Percentiles rank a stretch among this genome's conserved stretches.
phyloP scores from a whole-genome alignment of 2,329 filamentous ascomycete species.

The Pseudogymnoascus sp. region DNA sequence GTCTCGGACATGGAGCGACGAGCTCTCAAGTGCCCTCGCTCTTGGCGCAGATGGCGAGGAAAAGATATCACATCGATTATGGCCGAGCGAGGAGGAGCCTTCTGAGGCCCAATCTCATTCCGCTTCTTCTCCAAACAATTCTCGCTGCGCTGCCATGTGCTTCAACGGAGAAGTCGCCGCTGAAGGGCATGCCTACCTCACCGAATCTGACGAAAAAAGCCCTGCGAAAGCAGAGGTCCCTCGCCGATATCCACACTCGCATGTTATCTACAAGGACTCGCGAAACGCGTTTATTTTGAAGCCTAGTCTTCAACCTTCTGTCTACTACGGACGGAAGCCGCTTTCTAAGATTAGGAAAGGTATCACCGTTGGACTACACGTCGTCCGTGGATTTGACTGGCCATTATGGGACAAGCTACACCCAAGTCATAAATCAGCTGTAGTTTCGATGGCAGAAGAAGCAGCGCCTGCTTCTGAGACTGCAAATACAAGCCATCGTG shows the following conservation, averaged over 20 bases:
- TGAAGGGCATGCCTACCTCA: slow-evolving; percentile 37
- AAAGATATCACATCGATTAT: slow-evolving; percentile 74
- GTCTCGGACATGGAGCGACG: slow-evolving; percentile 87
- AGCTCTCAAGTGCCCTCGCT: slow-evolving; percentile 81
- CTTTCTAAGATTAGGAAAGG: slow-evolving; percentile 74
- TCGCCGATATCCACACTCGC: slow-evolving; percentile 61
- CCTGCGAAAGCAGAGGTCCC: slow-evolving; percentile 10
- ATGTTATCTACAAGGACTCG: slow-evolving; percentile 78
- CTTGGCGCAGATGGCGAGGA: slow-evolving; percentile 85
- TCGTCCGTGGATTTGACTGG: slow-evolving; percentile 84
- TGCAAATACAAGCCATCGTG: slow-evolving; percentile 14
- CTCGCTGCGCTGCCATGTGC: slow-evolving; percentile 51
- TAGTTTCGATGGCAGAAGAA: slow-evolving; percentile 25
- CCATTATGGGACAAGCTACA: slow-evolving; percentile 67
- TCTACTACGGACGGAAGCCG: slow-evolving; percentile 73
- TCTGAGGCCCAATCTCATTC: slow-evolving; percentile 24
- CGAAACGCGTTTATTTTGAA: slow-evolving; percentile 76
- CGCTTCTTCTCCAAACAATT: slow-evolving; percentile 35
- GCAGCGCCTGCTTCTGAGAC: slow-evolving; percentile 16
- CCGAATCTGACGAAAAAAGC: slow-evolving; percentile 14
- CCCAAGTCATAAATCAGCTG: slow-evolving; percentile 24
- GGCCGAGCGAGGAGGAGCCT: slow-evolving; percentile 52
- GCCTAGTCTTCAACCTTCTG: slow-evolving; percentile 74
- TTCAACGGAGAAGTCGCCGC: slow-evolving; percentile 51
- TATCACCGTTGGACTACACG: slow-evolving; percentile 70